These are phyloP conservation scores for Starmerella powellii DNA, from an alignment of 805 yeast genomes.

Conservation along the genomic window DNA sequence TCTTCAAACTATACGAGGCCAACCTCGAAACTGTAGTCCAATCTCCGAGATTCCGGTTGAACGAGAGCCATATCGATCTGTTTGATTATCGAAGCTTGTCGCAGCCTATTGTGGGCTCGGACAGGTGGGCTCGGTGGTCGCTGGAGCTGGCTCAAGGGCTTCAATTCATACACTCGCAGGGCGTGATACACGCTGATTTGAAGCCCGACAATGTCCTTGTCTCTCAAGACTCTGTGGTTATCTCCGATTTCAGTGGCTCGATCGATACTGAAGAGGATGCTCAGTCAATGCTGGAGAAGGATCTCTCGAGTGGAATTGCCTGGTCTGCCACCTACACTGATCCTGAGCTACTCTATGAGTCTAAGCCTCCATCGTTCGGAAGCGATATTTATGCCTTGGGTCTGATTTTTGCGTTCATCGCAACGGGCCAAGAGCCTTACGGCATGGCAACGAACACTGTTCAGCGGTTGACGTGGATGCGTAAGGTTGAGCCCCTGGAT, in stretches of 20 bases:
- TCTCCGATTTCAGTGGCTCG: conserved; percentile 38
- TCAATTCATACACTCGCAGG: conserved; percentile 19
- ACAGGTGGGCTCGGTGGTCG: conserved; percentile 24
- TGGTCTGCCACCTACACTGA: conserved; percentile 36
- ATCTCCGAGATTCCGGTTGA: conserved; percentile 1
- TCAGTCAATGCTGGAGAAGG: conserved; percentile 13
- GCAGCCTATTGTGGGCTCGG: conserved; percentile 22
- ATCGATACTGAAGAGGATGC: conserved; percentile 18
- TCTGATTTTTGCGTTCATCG: conserved; percentile 35
- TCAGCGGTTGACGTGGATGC: conserved; percentile 27
- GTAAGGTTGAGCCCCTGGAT: conserved; percentile 24
- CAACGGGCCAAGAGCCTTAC: conserved; percentile 39
- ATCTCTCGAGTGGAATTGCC: conserved; percentile 20
- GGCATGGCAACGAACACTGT: conserved; percentile 26
- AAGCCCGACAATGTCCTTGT: conserved; percentile 38
- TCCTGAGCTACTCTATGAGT: conserved; percentile 33
- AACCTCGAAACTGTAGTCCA: conserved; percentile 10
- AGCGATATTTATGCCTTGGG: conserved; percentile 41
- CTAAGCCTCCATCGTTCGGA: conserved; percentile 26
- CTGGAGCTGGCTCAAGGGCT: conserved; percentile 22
- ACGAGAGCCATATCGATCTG: conserved; percentile 4
- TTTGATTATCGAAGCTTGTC: conserved; percentile 15
- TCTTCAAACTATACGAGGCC: conserved; percentile 18
- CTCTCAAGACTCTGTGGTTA: conserved; percentile 26
- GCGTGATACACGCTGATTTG: conserved; percentile 38